Conservation (phyloP, 1,284 basidiomycete genomes). For the Stygiomarasmius scandens region DNA sequence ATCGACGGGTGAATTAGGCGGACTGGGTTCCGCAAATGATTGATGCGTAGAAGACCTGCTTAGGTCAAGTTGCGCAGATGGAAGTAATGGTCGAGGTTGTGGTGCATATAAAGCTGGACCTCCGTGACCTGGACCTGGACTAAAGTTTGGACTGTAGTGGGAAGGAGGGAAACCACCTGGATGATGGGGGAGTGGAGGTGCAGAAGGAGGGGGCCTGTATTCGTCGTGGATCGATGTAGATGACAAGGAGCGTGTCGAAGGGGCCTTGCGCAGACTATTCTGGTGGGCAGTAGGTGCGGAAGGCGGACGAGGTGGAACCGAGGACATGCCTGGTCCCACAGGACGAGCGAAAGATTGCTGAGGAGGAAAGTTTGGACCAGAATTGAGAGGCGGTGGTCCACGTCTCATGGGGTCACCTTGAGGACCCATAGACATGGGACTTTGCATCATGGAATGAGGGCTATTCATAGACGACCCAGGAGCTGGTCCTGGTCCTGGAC, state of each 20-base stretch:
- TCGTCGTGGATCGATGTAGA: slow-evolving; percentile 50
- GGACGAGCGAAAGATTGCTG: slow-evolving; percentile 16
- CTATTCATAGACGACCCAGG: slow-evolving; percentile 9
- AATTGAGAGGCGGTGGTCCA: neutral
- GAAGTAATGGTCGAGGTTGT: slow-evolving; percentile 58
- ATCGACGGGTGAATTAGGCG: slow-evolving; percentile 74
- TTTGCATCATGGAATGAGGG: neutral
- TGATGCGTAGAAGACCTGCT: slow-evolving; percentile 51
- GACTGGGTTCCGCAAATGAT: slow-evolving; percentile 71
- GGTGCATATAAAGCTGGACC: slow-evolving; percentile 45
- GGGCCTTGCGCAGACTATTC: slow-evolving; percentile 52
- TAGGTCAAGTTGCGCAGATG: slow-evolving; percentile 60
- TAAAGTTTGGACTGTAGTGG: slow-evolving; percentile 24
- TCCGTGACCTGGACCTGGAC: slow-evolving; percentile 16
- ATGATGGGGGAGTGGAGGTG: slow-evolving; percentile 52
- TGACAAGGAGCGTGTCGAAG: slow-evolving; percentile 63
- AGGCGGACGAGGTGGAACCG: slow-evolving; percentile 37
- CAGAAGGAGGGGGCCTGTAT: slow-evolving; percentile 26
- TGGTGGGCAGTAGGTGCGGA: slow-evolving; percentile 43
- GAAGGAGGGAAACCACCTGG: slow-evolving; percentile 44
- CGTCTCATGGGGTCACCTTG: slow-evolving; percentile 1
- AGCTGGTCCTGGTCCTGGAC: neutral
- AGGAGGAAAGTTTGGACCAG: neutral
- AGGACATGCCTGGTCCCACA: slow-evolving; percentile 7
- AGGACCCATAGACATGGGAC: neutral